A percentile compares a stretch with the other conserved stretches of the same genome.
Evolutionary conservation across 768 basidiomycete species (phyloP).

Genomic region (Filobasidium wieringae): DNA sequence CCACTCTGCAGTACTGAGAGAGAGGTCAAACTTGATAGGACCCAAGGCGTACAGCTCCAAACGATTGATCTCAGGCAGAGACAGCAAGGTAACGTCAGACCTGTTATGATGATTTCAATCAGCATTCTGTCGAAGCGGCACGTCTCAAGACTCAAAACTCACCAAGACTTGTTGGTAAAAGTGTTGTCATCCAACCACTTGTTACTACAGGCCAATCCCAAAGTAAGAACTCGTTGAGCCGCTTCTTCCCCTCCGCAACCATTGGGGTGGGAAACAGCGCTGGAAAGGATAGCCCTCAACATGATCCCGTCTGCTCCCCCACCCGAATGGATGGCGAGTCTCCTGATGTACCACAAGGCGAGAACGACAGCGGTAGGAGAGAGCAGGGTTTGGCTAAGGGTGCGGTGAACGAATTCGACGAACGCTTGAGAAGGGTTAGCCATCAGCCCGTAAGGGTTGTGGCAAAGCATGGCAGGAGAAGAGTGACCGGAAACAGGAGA

Average conservation of each 20-base stretch:
- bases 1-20: conserved; percentile 16
- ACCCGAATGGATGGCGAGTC: conserved; percentile 18
- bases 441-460: conserved; percentile 18
- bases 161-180: conserved; percentile 25
- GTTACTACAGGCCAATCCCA: conserved; percentile 24
- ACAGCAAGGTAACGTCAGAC: conserved; percentile 22
- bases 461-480: background rate
- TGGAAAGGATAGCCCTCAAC: conserved; percentile 13
- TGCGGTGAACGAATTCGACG: conserved; percentile 18
- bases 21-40: conserved; percentile 19
- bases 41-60: conserved; percentile 20
- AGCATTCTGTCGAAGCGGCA: background rate
- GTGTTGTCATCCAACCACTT: conserved; percentile 28
- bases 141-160: background rate
- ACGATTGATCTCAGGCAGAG: conserved; percentile 19
- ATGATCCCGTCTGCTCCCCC: conserved; percentile 18
- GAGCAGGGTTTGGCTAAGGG: conserved; percentile 22
- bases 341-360: conserved; percentile 22
- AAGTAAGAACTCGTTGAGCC: conserved; percentile 16
- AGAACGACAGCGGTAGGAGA: conserved; percentile 20
- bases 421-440: conserved; percentile 9
- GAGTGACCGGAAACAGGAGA: background rate
- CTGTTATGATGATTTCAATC: background rate
- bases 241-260: conserved; percentile 17
- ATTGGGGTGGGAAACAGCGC: background rate